Conservation (phyloP, 148 eudicot genomes). For the Oxyria digyna region DNA sequence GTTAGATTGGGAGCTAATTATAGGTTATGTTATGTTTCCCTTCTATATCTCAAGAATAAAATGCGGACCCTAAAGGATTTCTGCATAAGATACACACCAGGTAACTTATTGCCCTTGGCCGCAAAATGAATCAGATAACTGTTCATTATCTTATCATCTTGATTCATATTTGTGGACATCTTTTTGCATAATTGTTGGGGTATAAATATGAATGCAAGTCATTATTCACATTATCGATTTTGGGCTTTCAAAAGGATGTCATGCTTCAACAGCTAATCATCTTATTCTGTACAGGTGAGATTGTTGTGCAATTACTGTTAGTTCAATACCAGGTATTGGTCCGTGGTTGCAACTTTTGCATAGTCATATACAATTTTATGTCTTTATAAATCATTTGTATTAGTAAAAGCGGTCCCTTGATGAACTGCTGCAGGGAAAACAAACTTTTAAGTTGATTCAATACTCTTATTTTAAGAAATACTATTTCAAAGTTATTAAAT, state of each 20-base stretch:
- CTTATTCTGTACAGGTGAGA: slow-evolving; percentile 95
- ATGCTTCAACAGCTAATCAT: slow-evolving; percentile 81
- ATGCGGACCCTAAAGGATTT: slow-evolving; percentile 90
- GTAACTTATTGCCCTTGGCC: slow-evolving; percentile 98
- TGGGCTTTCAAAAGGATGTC: slow-evolving; percentile 96
- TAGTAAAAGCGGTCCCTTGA: neutral
- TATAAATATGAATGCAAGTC: neutral
- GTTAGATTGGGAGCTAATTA: neutral
- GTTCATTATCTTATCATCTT: neutral
- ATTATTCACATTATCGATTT: slow-evolving; percentile 59
- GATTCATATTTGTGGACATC: neutral
- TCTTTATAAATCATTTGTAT: neutral
- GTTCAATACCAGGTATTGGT: neutral
- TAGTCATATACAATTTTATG: neutral
- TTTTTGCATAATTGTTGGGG: neutral
- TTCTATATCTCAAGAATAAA: slow-evolving; percentile 83
- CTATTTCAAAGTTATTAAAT: too few relatives aligned
- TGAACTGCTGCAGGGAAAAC: slow-evolving; percentile 62
- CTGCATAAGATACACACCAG: slow-evolving; percentile 92
- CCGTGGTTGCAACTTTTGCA: neutral
- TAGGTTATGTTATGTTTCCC: neutral
- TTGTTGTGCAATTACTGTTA: neutral
- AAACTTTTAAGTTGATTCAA: too few relatives aligned
- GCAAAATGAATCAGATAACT: slow-evolving; percentile 82
- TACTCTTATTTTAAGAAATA: too few relatives aligned